Percentiles rank a stretch among this genome's conserved stretches.
phyloP scores from a whole-genome alignment of 2,329 filamentous ascomycete species.

The Sordariomycetes sp. region DNA sequence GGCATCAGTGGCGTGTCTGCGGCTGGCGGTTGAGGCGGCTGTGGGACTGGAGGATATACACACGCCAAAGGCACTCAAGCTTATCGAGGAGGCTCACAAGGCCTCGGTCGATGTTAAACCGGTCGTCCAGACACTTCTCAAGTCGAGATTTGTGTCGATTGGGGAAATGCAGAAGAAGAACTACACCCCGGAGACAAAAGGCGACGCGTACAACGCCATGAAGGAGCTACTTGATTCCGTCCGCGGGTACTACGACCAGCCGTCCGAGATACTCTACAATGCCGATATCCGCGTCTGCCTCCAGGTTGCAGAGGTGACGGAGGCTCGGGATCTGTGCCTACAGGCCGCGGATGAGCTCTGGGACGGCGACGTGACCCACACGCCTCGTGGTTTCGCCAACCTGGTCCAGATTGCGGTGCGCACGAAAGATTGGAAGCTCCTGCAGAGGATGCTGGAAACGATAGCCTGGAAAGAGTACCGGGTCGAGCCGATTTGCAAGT shows the following conservation, averaged over 20 bases:
- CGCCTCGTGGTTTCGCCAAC: neutral
- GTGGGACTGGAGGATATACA: constrained; percentile 1
- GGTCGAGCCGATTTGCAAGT: constrained; percentile 3
- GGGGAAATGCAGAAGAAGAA: neutral
- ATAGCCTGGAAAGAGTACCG: constrained; percentile 1
- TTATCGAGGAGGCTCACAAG: constrained; percentile 1
- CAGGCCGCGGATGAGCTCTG: neutral
- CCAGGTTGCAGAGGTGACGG: neutral
- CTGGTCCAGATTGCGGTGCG: neutral
- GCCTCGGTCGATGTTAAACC: neutral
- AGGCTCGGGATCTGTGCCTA: neutral
- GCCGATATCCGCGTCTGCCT: constrained; percentile 1
- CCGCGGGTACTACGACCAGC: neutral
- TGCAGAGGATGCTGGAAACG: constrained; percentile 1
- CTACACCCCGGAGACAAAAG: neutral
- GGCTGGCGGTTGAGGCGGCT: constrained; percentile 1
- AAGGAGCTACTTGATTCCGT: neutral
- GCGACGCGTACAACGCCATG: neutral
- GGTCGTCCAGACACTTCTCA: neutral
- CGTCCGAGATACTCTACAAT: constrained; percentile 4
- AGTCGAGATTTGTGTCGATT: neutral
- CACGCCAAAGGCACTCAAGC: neutral
- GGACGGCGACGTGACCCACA: neutral
- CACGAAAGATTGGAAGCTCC: neutral
- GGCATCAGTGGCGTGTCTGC: neutral